phyloP scores from a whole-genome alignment of 805 yeast genomes.

The Candida yuanshanica region DNA sequence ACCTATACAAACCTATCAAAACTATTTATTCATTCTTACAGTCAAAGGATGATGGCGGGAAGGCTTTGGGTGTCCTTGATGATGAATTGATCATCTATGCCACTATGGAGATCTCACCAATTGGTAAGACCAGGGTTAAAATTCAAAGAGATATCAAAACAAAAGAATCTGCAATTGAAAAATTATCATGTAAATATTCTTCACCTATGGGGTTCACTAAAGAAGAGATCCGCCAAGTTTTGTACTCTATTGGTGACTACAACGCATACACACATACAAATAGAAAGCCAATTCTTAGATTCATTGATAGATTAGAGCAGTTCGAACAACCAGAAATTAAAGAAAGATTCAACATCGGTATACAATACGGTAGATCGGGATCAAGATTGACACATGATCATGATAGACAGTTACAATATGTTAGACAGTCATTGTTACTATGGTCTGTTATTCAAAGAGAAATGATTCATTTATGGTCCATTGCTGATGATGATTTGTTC shows the following conservation, averaged over 20 bases:
- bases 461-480: conserved; percentile 70
- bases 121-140: conserved; percentile 45
- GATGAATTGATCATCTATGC: conserved; percentile 59
- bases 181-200: conserved; percentile 44
- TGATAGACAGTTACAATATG: conserved; percentile 66
- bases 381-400: conserved; percentile 72
- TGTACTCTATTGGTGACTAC: conserved; percentile 77
- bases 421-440: conserved; percentile 63
- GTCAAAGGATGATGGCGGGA: conserved; percentile 31
- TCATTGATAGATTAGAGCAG: conserved; percentile 45
- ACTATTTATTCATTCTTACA: conserved; percentile 50
- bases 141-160: conserved; percentile 55
- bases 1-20: conserved; percentile 63
- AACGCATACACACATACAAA: conserved; percentile 67
- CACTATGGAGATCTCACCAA: conserved; percentile 60
- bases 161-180: conserved; percentile 67
- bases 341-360: conserved; percentile 47
- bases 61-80: conserved; percentile 40
- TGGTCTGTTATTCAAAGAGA: conserved; percentile 79
- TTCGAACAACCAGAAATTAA: conserved; percentile 41
- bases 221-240: conserved; percentile 64
- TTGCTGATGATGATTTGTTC: conserved; percentile 69
- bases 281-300: conserved; percentile 59
- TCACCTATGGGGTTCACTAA: conserved; percentile 35
- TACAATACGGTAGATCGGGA: conserved; percentile 60